These are phyloP conservation scores for Aureobasidium namibiae DNA, from an alignment of 2,329 filamentous ascomycete species.

Conservation along the genomic window DNA sequence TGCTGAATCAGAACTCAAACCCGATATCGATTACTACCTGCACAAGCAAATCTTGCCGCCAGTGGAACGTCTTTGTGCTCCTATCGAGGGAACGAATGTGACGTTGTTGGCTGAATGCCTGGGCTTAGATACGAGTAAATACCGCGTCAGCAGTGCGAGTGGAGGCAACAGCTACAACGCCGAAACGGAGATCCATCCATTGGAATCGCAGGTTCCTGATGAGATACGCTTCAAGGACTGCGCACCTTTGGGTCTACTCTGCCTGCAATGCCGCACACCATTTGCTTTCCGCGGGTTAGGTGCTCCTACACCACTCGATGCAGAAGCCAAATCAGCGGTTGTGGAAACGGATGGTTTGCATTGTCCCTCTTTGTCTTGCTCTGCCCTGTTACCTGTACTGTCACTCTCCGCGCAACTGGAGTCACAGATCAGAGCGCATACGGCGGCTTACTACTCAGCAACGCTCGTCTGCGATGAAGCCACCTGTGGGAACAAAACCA, in stretches of 20 bases:
- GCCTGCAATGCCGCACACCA: slow-evolving; percentile 66
- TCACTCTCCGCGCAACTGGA: slow-evolving; percentile 82
- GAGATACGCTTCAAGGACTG: slow-evolving; percentile 81
- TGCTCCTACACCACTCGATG: slow-evolving; percentile 15
- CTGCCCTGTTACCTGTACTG: slow-evolving; percentile 56
- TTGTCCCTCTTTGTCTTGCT: slow-evolving; percentile 59
- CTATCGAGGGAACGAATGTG: slow-evolving; percentile 87
- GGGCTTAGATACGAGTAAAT: slow-evolving; percentile 82
- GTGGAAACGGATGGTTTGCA: slow-evolving; percentile 67
- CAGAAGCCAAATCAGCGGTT: slow-evolving; percentile 39
- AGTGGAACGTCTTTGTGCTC: slow-evolving; percentile 93
- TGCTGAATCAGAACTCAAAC: slow-evolving; percentile 62
- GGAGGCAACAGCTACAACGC: slow-evolving; percentile 44
- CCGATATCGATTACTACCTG: slow-evolving; percentile 96
- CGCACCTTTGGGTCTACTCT: slow-evolving; percentile 66
- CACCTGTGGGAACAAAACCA: slow-evolving; percentile 75
- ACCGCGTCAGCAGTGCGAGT: slow-evolving; percentile 57
- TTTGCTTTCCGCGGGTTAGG: slow-evolving; percentile 71
- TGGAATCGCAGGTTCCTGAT: slow-evolving; percentile 92
- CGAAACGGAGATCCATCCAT: slow-evolving; percentile 64
- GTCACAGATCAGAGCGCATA: slow-evolving; percentile 67
- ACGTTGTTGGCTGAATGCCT: slow-evolving; percentile 86
- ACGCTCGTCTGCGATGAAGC: slow-evolving; percentile 88
- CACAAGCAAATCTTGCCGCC: slow-evolving; percentile 98
- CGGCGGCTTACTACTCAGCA: slow-evolving; percentile 81